These are phyloP conservation scores for Acorus calamus DNA, from an alignment of 106 monocot genomes.

Conservation along the genomic window DNA sequence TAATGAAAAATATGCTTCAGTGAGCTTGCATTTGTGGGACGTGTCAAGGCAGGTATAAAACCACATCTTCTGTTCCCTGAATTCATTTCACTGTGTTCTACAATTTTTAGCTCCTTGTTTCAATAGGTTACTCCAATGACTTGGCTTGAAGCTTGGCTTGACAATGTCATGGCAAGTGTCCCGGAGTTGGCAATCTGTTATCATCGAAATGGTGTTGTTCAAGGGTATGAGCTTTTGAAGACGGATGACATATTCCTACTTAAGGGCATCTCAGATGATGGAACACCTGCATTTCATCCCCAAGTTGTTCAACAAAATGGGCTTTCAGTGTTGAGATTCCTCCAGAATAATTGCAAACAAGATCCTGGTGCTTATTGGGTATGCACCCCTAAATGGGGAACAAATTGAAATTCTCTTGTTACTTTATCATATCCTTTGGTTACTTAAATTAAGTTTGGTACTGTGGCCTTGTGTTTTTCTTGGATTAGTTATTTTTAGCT, in stretches of 20 bases:
- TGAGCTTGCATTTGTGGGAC: constrained; percentile 95
- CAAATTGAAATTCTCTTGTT: no score
- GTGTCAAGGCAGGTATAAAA: constrained; percentile 59
- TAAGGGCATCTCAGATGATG: constrained; percentile 94
- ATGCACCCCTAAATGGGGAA: constrained; percentile 2
- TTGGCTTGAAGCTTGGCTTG: constrained; percentile 99
- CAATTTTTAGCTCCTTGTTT: constrained; percentile 6
- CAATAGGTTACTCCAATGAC: constrained; percentile 77
- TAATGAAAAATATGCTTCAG: constrained; percentile 97
- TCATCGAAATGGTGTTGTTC: constrained; percentile 92
- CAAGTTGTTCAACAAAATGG: constrained; percentile 97
- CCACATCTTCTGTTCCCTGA: neutral
- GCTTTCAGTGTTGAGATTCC: constrained; percentile 84
- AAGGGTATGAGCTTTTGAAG: constrained; percentile 95
- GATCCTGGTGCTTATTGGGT: constrained; percentile 99
- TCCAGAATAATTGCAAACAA: constrained; percentile 93
- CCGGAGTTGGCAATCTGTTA: constrained; percentile 96
- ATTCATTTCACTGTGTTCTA: constrained; percentile 1
- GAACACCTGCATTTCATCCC: constrained; percentile 94
- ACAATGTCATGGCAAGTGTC: constrained; percentile 95
- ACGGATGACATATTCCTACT: constrained; percentile 93
- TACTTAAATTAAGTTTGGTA: neutral
- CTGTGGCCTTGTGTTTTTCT: neutral
- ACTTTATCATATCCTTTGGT: neutral
- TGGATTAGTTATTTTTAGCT: neutral